Conservation (phyloP, 2,329 filamentous ascomycete genomes). For the Penicillium sp. region DNA sequence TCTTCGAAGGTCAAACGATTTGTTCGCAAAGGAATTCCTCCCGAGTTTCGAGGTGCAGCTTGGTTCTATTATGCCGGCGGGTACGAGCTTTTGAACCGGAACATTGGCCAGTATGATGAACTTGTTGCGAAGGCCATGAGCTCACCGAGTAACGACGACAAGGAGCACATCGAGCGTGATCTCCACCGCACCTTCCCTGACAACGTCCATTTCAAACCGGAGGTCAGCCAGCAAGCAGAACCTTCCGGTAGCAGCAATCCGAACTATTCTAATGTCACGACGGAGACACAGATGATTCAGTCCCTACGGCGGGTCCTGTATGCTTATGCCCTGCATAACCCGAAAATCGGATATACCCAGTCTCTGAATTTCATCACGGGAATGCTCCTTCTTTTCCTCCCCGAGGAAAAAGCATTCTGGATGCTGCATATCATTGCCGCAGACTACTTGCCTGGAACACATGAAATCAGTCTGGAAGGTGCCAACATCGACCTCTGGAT, state of each 20-base stretch:
- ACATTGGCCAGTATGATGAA: constrained; percentile 66
- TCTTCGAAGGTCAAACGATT: constrained; percentile 81
- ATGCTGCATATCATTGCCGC: constrained; percentile 86
- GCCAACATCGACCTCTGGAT: constrained; percentile 91
- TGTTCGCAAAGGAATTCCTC: constrained; percentile 84
- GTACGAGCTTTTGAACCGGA: constrained; percentile 64
- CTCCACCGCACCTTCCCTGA: constrained; percentile 90
- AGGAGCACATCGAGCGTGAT: constrained; percentile 87
- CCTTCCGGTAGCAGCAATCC: constrained; percentile 31
- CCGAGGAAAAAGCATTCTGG: constrained; percentile 87
- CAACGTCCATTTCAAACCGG: constrained; percentile 78
- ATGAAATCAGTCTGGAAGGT: constrained; percentile 80
- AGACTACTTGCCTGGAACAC: constrained; percentile 79
- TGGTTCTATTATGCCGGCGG: constrained; percentile 97
- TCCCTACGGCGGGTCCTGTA: constrained; percentile 76
- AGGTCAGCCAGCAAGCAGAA: constrained; percentile 23
- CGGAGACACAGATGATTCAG: constrained; percentile 69
- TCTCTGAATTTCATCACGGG: constrained; percentile 91
- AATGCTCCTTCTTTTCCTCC: constrained; percentile 77
- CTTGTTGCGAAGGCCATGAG: constrained; percentile 60
- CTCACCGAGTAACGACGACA: constrained; percentile 59
- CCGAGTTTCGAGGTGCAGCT: constrained; percentile 85
- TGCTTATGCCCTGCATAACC: constrained; percentile 84
- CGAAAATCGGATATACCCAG: constrained; percentile 87
- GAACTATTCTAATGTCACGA: constrained; percentile 30